A percentile compares a stretch with the other conserved stretches of the same genome.
Conservation (phyloP, 1,284 basidiomycete species). For the Apiotrichum mycotoxinovorans region DNA sequence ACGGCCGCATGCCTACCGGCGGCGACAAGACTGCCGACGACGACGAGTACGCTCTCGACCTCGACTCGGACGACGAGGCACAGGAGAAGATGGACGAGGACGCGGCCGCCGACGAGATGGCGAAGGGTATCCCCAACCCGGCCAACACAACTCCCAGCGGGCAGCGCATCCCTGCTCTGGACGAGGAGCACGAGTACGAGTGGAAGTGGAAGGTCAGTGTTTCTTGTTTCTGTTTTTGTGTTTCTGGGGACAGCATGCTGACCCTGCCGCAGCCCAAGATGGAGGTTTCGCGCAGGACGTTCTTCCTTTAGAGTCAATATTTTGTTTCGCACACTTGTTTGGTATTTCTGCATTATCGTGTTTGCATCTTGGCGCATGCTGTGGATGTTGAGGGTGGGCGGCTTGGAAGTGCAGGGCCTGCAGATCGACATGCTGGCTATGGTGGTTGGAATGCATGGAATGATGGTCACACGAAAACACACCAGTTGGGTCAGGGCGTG, state of each 20-base stretch:
- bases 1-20: constrained; percentile 44
- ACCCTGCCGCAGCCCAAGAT: constrained; percentile 50
- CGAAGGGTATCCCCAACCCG: constrained; percentile 11
- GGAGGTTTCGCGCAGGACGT: constrained; percentile 51
- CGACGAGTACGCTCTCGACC: constrained; percentile 33
- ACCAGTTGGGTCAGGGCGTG: too few relatives aligned
- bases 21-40: constrained; percentile 59
- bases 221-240: neutral
- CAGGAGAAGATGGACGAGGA: constrained; percentile 46
- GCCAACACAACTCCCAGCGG: constrained; percentile 20
- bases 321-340: constrained; percentile 3
- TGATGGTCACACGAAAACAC: too few relatives aligned
- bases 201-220: constrained; percentile 53
- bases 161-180: constrained; percentile 45
- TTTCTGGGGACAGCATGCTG: neutral
- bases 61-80: constrained; percentile 29
- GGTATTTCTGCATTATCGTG: neutral
- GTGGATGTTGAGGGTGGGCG: neutral
- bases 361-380: constrained; percentile 1
- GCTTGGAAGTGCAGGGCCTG: neutral
- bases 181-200: constrained; percentile 52
- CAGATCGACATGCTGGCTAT: too few relatives aligned
- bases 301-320: constrained; percentile 48
- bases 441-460: neutral
- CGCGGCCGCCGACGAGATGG: constrained; percentile 42